phyloP scores from a whole-genome alignment of 2,329 filamentous ascomycete genomes.

The Fusarium nodosum region DNA sequence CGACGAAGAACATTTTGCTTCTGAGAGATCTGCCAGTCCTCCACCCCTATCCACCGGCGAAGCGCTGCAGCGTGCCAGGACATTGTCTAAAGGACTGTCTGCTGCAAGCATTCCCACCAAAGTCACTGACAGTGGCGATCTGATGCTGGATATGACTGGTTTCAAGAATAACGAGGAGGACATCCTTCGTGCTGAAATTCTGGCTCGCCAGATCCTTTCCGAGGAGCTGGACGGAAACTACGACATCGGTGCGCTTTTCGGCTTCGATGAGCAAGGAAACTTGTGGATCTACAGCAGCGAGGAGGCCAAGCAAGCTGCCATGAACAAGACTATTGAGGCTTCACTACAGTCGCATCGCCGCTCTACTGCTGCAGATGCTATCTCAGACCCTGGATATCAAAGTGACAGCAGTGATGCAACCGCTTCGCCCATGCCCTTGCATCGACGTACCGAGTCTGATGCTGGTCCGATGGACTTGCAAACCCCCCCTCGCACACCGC shows the following conservation, averaged over 20 bases:
- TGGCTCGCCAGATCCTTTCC: slow-evolving; percentile 90
- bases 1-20: slow-evolving; percentile 56
- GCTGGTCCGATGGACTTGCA: slow-evolving; percentile 66
- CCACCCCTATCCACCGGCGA: slow-evolving; percentile 79
- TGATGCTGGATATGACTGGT: slow-evolving; percentile 98
- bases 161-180: slow-evolving; percentile 97
- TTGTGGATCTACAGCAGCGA: slow-evolving; percentile 99
- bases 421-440: slow-evolving; percentile 62
- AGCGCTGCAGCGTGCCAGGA: slow-evolving; percentile 85
- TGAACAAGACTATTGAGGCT: slow-evolving; percentile 71
- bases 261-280: slow-evolving; percentile 94
- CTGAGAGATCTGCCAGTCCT: slow-evolving; percentile 79
- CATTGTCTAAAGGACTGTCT: slow-evolving; percentile 87
- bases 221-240: slow-evolving; percentile 96
- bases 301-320: slow-evolving; percentile 91
- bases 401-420: slow-evolving; percentile 82
- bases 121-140: slow-evolving; percentile 91
- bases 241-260: slow-evolving; percentile 94
- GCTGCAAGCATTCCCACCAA: slow-evolving; percentile 92
- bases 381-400: slow-evolving; percentile 94
- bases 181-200: slow-evolving; percentile 89
- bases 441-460: slow-evolving; percentile 77
- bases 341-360: slow-evolving; percentile 61
- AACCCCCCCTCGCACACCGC: slow-evolving; percentile 78
- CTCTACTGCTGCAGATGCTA: slow-evolving; percentile 78